These are phyloP conservation scores for Tricholoma bakamatsutake DNA, from an alignment of 768 basidiomycete genomes.

Conservation along the genomic window DNA sequence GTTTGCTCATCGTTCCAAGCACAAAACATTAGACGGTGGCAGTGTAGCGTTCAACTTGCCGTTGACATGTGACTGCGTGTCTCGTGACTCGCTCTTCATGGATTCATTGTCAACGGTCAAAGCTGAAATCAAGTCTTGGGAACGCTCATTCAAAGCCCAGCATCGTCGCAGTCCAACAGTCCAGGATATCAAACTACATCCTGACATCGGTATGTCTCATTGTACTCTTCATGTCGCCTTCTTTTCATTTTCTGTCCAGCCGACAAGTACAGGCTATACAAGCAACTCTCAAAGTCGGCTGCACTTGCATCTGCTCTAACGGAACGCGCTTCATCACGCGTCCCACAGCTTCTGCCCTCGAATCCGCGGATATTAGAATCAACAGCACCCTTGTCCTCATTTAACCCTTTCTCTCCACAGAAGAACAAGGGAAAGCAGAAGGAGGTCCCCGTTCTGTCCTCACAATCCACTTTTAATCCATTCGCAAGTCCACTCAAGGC, in stretches of 20 bases:
- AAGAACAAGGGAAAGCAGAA: slow-evolving; percentile 55
- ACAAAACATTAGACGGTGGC: too few relatives aligned
- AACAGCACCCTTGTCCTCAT: slow-evolving; percentile 47
- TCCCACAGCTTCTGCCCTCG: slow-evolving; percentile 30
- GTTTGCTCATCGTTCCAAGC: slow-evolving; percentile 28
- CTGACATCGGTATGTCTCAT: slow-evolving; percentile 51
- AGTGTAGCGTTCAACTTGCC: slow-evolving; percentile 17
- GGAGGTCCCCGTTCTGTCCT: slow-evolving; percentile 14
- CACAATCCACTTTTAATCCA: slow-evolving; percentile 31
- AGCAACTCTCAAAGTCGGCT: slow-evolving; percentile 56
- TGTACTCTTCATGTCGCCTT: not conserved
- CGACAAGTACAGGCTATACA: slow-evolving; percentile 78
- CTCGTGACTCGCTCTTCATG: slow-evolving; percentile 21
- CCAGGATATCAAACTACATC: slow-evolving; percentile 63
- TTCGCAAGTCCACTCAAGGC: slow-evolving; percentile 39
- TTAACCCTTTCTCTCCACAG: slow-evolving; percentile 76
- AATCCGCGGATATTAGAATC: slow-evolving; percentile 47
- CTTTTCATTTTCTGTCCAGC: slow-evolving; percentile 36
- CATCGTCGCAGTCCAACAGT: slow-evolving; percentile 58
- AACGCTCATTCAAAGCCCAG: slow-evolving; percentile 53
- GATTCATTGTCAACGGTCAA: slow-evolving; percentile 46
- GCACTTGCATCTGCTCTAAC: slow-evolving; percentile 21
- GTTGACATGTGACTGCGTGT: slow-evolving; percentile 25
- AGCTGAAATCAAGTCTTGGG: slow-evolving; percentile 74
- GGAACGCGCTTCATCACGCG: slow-evolving; percentile 16